A percentile compares a stretch with the other conserved stretches of the same genome.
Conservation (phyloP, 2,329 filamentous ascomycete genomes). For the Fusarium sacchari region DNA sequence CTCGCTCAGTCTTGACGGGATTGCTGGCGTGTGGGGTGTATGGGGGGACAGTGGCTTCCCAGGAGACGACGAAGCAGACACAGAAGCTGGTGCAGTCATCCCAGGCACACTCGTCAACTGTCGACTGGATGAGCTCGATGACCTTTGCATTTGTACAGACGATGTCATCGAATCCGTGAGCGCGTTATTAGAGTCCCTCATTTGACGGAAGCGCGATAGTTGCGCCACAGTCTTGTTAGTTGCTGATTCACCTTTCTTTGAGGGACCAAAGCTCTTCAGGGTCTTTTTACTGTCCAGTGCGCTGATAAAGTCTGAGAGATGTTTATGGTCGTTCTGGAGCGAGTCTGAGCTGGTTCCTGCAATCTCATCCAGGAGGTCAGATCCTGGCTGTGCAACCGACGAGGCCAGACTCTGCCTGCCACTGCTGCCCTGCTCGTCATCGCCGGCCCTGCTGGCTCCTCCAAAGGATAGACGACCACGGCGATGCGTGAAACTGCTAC, state of each 20-base stretch:
- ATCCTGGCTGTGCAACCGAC: constrained; percentile 77
- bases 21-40: constrained; percentile 91
- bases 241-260: constrained; percentile 73
- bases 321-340: constrained; percentile 82
- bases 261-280: constrained; percentile 78
- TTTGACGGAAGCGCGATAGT: constrained; percentile 84
- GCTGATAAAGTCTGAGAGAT: constrained; percentile 93
- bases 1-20: constrained; percentile 91
- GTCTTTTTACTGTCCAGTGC: constrained; percentile 88
- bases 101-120: constrained; percentile 69
- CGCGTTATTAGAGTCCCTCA: constrained; percentile 88
- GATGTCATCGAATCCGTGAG: constrained; percentile 94
- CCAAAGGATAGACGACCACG: constrained; percentile 81
- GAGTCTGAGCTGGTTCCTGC: constrained; percentile 74
- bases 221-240: constrained; percentile 82
- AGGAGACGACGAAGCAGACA: constrained; percentile 88
- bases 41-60: constrained; percentile 90
- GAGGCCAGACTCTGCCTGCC: constrained; percentile 81
- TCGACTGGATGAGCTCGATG: constrained; percentile 76
- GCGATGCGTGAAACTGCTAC: constrained; percentile 92
- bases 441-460: constrained; percentile 71
- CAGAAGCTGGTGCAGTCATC: constrained; percentile 76
- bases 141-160: constrained; percentile 84
- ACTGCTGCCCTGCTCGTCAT: constrained; percentile 82
- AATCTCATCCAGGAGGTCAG: constrained; percentile 78